phyloP scores from a whole-genome alignment of 148 eudicot species.

The Camellia japonica region DNA sequence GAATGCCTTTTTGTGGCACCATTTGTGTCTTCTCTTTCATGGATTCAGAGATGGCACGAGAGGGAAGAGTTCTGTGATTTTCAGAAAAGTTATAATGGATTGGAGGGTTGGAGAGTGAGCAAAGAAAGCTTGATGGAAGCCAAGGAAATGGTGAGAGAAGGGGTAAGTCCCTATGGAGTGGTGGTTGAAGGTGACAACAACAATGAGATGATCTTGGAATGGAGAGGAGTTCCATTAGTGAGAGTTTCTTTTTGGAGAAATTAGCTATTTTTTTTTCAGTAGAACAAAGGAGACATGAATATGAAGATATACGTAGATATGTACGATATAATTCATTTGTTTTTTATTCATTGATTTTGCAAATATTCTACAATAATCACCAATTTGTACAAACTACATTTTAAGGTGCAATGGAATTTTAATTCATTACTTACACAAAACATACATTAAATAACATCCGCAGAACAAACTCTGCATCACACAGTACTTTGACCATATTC shows the following conservation, averaged over 20 bases:
- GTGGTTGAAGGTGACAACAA: conserved; percentile 23
- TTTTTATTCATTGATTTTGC: too few species aligned
- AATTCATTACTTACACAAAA: too few species aligned
- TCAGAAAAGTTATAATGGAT: not conserved
- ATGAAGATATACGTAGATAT: too few species aligned
- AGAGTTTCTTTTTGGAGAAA: not conserved
- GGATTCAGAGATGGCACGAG: conserved; percentile 28
- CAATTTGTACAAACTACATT: too few species aligned
- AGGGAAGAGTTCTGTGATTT: not conserved
- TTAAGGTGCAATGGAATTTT: too few species aligned
- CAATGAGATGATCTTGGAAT: conserved; percentile 34
- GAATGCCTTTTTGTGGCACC: conserved; percentile 40
- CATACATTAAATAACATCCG: not conserved
- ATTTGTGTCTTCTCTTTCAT: conserved; percentile 15
- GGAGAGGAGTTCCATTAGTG: conserved; percentile 31
- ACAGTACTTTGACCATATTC: not conserved
- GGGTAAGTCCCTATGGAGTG: conserved; percentile 20
- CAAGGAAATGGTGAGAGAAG: conserved; percentile 26
- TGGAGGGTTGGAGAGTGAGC: conserved; percentile 25
- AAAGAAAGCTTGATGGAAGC: conserved; percentile 20
- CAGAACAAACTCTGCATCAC: not conserved
- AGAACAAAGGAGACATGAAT: not conserved
- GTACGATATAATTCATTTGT: too few species aligned
- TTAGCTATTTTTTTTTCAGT: not conserved
- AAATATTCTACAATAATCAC: too few species aligned